phyloP scores from a whole-genome alignment of 176 grass and related monocot genomes.

The Puya raimondii region DNA sequence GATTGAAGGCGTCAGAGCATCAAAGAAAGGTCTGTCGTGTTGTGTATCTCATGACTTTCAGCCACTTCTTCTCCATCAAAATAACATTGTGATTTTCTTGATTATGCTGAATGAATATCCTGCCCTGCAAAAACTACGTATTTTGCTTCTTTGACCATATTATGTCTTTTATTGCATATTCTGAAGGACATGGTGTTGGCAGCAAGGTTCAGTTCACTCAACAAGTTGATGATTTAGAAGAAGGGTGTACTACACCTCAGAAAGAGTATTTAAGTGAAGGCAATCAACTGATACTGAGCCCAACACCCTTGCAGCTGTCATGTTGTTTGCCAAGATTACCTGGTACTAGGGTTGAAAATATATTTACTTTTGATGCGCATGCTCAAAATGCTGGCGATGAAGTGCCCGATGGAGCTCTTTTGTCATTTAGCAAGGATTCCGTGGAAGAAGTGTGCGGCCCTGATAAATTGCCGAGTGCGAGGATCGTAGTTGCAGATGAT shows the following conservation, averaged over 20 bases:
- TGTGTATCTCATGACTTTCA: conserved; percentile 13
- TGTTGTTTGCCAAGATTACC: neutral
- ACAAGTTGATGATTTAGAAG: neutral
- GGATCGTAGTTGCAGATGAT: conserved; percentile 1
- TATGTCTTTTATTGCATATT: conserved; percentile 20
- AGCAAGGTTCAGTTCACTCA: neutral
- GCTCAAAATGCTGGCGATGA: neutral
- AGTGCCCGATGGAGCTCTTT: conserved; percentile 12
- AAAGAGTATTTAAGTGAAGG: conserved; percentile 6
- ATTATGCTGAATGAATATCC: too few relatives aligned
- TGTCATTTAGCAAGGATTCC: conserved; percentile 1
- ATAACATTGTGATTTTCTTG: conserved; percentile 10
- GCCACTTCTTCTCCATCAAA: conserved; percentile 4
- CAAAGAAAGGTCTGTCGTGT: conserved; percentile 11
- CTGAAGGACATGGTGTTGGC: neutral
- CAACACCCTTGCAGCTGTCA: neutral
- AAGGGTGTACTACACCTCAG: neutral
- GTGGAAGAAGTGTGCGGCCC: neutral
- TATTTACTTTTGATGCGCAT: neutral
- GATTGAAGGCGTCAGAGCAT: conserved; percentile 16
- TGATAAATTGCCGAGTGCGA: conserved; percentile 1
- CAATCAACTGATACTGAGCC: neutral
- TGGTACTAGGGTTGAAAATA: neutral
- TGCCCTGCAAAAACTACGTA: conserved; percentile 1
- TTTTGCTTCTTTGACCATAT: neutral